Conservation (phyloP, 371 early-diverging fungal genomes). For the Mycotypha africana region DNA sequence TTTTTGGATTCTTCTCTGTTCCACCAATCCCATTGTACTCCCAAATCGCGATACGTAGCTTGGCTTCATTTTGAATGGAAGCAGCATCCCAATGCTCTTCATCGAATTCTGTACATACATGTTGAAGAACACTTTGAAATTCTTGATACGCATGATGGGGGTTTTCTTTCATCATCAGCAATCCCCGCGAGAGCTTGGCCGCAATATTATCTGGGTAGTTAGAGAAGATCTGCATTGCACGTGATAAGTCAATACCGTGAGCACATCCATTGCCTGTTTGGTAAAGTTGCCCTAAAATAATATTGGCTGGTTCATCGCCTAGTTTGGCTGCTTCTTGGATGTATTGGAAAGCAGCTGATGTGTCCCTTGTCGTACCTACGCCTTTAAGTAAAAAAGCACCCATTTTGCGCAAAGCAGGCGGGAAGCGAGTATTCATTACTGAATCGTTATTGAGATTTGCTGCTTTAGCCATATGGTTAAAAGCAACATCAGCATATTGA, state of each 20-base stretch:
- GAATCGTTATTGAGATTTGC: not conserved
- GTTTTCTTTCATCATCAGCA: slow-evolving; percentile 11
- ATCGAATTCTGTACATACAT: slow-evolving; percentile 1
- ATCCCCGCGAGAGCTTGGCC: slow-evolving; percentile 10
- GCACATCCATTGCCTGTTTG: slow-evolving; percentile 4
- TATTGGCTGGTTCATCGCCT: slow-evolving; percentile 10
- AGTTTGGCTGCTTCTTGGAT: slow-evolving; percentile 8
- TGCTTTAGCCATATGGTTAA: slow-evolving; percentile 4
- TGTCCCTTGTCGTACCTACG: slow-evolving; percentile 4
- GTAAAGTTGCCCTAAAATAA: slow-evolving; percentile 19
- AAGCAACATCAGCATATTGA: slow-evolving; percentile 1
- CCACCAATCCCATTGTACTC: slow-evolving; percentile 15
- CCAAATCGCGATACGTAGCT: slow-evolving; percentile 11
- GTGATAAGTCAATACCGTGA: not conserved
- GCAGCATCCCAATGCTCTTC: slow-evolving; percentile 10
- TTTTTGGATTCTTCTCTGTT: slow-evolving; percentile 1
- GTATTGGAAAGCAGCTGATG: slow-evolving; percentile 1
- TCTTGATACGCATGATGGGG: slow-evolving; percentile 6
- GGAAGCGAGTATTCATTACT: not conserved
- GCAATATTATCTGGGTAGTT: slow-evolving; percentile 7
- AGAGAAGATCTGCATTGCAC: slow-evolving; percentile 7
- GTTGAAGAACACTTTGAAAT: slow-evolving; percentile 2
- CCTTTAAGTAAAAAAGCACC: slow-evolving; percentile 8
- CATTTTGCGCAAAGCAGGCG: slow-evolving; percentile 7
- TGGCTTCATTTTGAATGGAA: slow-evolving; percentile 11